A percentile compares a stretch with the other conserved stretches of the same genome.
These are phyloP conservation scores for Starmerella davenportii DNA, from an alignment of 805 yeast genomes.

Conservation along the genomic window DNA sequence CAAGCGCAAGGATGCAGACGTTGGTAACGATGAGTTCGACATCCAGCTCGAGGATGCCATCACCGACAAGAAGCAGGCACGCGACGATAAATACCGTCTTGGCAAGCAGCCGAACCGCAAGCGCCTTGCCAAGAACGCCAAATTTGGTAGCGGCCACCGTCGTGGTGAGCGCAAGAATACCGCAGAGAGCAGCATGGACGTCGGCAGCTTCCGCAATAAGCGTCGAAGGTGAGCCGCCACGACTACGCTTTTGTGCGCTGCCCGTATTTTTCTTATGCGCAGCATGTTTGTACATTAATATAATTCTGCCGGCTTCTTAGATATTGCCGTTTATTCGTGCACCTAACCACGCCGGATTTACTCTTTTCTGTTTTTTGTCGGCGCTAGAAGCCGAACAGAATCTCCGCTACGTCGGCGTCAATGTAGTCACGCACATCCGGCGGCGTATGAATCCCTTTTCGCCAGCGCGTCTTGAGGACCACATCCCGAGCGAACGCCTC, in stretches of 20 bases:
- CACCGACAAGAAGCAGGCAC: constrained; percentile 33
- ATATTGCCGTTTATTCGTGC: background rate
- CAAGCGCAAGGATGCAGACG: constrained; percentile 62
- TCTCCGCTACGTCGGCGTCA: too few relatives aligned
- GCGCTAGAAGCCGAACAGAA: too few relatives aligned
- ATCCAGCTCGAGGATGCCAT: constrained; percentile 85
- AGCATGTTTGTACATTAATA: background rate
- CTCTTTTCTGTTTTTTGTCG: too few relatives aligned
- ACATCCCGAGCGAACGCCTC: constrained; percentile 70
- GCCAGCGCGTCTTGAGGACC: constrained; percentile 67
- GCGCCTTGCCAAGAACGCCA: constrained; percentile 52
- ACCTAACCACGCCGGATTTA: constrained; percentile 17
- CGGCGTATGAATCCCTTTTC: too few relatives aligned
- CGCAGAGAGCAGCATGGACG: constrained; percentile 50
- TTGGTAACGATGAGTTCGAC: constrained; percentile 57
- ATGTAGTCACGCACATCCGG: too few relatives aligned
- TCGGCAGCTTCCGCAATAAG: constrained; percentile 43
- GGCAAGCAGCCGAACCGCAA: constrained; percentile 44
- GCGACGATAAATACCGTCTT: constrained; percentile 22
- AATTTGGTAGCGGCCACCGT: constrained; percentile 62
- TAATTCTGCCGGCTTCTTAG: background rate
- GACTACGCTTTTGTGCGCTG: background rate
- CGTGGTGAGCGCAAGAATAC: constrained; percentile 56
- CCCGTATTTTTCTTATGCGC: background rate
- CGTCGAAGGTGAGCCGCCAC: constrained; percentile 16